Base-by-base conservation (phyloP, 371 early-diverging fungal species). In the Mucor irregularis region DNA sequence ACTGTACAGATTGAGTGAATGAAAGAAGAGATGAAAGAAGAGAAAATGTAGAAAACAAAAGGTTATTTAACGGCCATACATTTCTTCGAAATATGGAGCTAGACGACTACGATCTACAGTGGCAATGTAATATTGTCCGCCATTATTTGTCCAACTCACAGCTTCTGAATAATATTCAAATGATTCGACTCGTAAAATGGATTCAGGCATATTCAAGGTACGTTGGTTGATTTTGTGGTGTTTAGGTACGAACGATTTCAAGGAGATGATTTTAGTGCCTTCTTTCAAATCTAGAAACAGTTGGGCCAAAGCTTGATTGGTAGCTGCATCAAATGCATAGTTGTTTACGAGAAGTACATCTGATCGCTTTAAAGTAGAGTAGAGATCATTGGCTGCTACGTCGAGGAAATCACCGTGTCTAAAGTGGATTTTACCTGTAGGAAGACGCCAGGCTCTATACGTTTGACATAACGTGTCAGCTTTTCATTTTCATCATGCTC, bases 291-390 rank as follows among this genome's bases (percentile, higher is more conserved):
- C 95, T 58, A 96, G 58, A 63, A 98, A 96, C 55, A 89, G 60
- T 47, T 91, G 89, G 19, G 92, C 70, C 28, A 96, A 78, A 21
- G 74, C 64, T 53, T 93, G 92, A 70, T 98, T 97, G 24, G 94
- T 79, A 14, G 80, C 71, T 38, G 90, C 82, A 58, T 87, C 86
- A 67, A 96, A 98, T 4, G 93, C 95, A 61, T 95, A 96, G 70
- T 95, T 96, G 74, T 95, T 96, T 54, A 94, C 94, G 48, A 98
- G 80, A 34, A 98, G 78, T 17, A 98, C 94, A 64, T 96, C 95
- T 4, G 94, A 95, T 13, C 79, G 74, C 17, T 86, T 86, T 49
- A 95, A 61, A 31, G 91, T 86, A 35, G 82, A 61, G 35, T 83
- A 76, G 8, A 90, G 64, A 31, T 80, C 82, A 19, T 84, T 72